Base-by-base conservation (phyloP, 2,329 filamentous ascomycete genomes). In the Akanthomyces uredinophilus region DNA sequence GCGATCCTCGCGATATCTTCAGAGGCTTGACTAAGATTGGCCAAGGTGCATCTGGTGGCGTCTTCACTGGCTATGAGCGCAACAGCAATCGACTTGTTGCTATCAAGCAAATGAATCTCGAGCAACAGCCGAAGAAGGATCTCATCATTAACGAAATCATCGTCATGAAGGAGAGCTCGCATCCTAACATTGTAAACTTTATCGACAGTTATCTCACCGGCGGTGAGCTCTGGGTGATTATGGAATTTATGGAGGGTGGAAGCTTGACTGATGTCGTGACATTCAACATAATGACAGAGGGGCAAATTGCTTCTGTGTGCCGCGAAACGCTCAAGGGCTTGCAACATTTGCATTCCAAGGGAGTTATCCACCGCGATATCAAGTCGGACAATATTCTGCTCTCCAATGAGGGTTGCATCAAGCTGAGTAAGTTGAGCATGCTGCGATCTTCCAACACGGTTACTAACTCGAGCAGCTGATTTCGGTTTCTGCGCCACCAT, bases 201-300 rank as follows among this genome's bases (percentile, higher is more conserved):
- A 94, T 98, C 78, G 95, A 98, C 79, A 97, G 93, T 74, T 98
- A 93, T 74, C 81, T 99, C 13, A 89, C 93, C 63, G 85, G 86
- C 14, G 91, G 94, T 49, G 95, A 98, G 74, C 80, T 99, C 35
- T 99, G 95, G 95, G 95, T 99, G 1, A 92, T 98, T 39, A 99
- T 99, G 95, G 95, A 99, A 77, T 99, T 94, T 71, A 99, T 99
- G 95, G 94, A 99, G 75, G 95, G 95, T 64, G 95, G 95, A 65
- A 97, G 92, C 76, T 80, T 99, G 73, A 99, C 95, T 13, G 95
- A 99, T 75, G 95, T 99, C 60, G 95, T 99, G 62, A 99, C 95
- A 4, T 98, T 96, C 78, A 98, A 98, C 77, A 96, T 98, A 71
- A 98, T 99, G 95, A 94, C 90, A 8, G 95, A 99, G 75, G 92